A percentile compares a stretch with the other conserved stretches of the same genome.
Conservation (phyloP, 768 basidiomycete species). For the Boletus subcaerulescens region DNA sequence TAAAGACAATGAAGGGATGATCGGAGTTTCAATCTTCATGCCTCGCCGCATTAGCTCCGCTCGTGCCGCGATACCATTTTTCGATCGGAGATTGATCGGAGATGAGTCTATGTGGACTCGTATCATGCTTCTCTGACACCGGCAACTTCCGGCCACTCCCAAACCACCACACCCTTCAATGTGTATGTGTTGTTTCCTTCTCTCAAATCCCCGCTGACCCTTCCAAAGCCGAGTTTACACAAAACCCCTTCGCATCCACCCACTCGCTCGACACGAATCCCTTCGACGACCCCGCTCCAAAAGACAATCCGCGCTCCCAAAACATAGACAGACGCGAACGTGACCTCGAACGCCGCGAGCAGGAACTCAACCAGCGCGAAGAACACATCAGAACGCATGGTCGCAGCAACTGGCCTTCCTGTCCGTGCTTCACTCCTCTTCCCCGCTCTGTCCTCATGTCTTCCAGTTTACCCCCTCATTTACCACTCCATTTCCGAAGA, state of each 20-base stretch:
- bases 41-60: too few relatives aligned
- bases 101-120: too few relatives aligned
- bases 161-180: slow-evolving; percentile 9
- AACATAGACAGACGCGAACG: slow-evolving; percentile 76
- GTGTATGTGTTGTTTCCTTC: slow-evolving; percentile 15
- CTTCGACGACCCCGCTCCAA: slow-evolving; percentile 77
- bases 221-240: slow-evolving; percentile 34
- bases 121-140: neutral
- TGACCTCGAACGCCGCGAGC: slow-evolving; percentile 77
- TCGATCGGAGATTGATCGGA: too few relatives aligned
- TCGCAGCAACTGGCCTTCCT: slow-evolving; percentile 92
- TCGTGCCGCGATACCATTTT: too few relatives aligned
- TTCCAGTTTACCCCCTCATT: slow-evolving; percentile 85
- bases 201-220: neutral
- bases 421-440: slow-evolving; percentile 43
- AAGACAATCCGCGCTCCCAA: slow-evolving; percentile 47
- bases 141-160: slow-evolving; percentile 2
- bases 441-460: slow-evolving; percentile 18
- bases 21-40: too few relatives aligned
- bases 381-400: slow-evolving; percentile 72
- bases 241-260: slow-evolving; percentile 84
- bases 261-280: slow-evolving; percentile 86
- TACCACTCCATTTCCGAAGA: slow-evolving; percentile 91
- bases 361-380: slow-evolving; percentile 65
- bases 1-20: too few relatives aligned